These are phyloP conservation scores for Metarhizium humberi DNA, from an alignment of 2,329 filamentous ascomycete genomes.

Conservation along the genomic window DNA sequence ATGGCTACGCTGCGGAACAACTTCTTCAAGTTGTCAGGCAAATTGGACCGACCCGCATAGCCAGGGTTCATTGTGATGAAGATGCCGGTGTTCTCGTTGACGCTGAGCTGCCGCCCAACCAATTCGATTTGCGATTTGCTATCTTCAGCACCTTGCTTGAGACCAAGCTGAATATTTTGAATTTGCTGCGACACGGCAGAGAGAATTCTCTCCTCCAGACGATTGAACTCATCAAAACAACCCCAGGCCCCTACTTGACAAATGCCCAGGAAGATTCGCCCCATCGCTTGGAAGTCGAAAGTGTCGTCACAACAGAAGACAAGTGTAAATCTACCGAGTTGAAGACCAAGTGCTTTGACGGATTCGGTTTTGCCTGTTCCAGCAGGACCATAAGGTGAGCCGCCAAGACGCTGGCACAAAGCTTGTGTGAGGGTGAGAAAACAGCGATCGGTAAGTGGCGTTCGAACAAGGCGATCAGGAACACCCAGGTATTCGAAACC, in stretches of 20 bases:
- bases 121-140: conserved; percentile 86
- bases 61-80: conserved; percentile 99
- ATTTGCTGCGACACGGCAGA: conserved; percentile 99
- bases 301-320: conserved; percentile 99
- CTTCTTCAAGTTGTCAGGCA: conserved; percentile 99
- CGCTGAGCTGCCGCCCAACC: conserved; percentile 78
- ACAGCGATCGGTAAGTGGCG: conserved; percentile 93
- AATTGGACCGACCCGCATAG: conserved; percentile 93
- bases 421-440: conserved; percentile 97
- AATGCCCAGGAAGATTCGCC: conserved; percentile 96
- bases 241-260: conserved; percentile 99
- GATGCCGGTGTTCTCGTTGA: conserved; percentile 91
- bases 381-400: conserved; percentile 93
- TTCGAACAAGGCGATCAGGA: conserved; percentile 89
- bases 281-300: conserved; percentile 99
- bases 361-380: conserved; percentile 99
- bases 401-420: conserved; percentile 86
- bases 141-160: conserved; percentile 76
- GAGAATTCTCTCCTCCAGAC: conserved; percentile 92
- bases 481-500: conserved; percentile 98
- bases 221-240: conserved; percentile 99
- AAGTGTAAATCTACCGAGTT: conserved; percentile 92
- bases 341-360: conserved; percentile 92
- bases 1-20: conserved; percentile 98
- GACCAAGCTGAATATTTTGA: conserved; percentile 94